Base-by-base conservation (phyloP, 148 eudicot species). In the Fagopyrum homotropicum region DNA sequence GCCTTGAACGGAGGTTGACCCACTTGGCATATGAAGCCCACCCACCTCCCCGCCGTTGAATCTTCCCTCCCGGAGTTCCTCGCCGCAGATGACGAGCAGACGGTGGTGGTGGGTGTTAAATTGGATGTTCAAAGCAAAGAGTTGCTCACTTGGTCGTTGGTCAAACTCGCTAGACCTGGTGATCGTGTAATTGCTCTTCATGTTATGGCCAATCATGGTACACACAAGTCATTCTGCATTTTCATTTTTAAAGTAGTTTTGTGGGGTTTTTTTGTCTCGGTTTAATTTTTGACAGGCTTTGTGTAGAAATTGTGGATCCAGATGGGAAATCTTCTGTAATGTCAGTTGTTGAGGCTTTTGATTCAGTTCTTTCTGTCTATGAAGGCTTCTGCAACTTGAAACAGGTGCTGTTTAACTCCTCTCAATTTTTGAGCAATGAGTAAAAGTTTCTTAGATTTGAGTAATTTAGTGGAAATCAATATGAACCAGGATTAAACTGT, bases 331-430 rank as follows among this genome's bases (percentile, higher is more conserved):
- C 94, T 9, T 75, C 84, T 52, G 73, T 91, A 78, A 79, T 91
- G 40, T 83, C 97, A 44, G 79, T 93, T 50, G 98, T 93, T 59
- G 88, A 89, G 84, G 86, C 91, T 19, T 93, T 93, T 79, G 98
- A 93, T 76, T 91, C 93, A 29, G 80, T 93, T 76, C 85, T 93
- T 77, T 87, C 86, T 17, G 93, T 91, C 19, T 91, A 90, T 77
- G 93, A 94, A 85, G 98, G 93, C 11, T 94, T 94, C 82, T 90
- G 98, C 81, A 91, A 87, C 84, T 84, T 93, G 35, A 93, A 89
- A 78, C 97, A 93, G 95, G 98, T 93, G 40, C 40, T 51, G 51
- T 79, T 76, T 72, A 29, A 11, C 69, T 63, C 45, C 45, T 30
- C 69, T 63, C 30, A 63, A 59, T 22, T 59, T 59, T 30, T 9